A percentile compares a stretch with the other conserved stretches of the same genome.
Evolutionary conservation across 495 filamentous ascomycete genomes (phyloP).

Genomic region (Xylaria intraflava): DNA sequence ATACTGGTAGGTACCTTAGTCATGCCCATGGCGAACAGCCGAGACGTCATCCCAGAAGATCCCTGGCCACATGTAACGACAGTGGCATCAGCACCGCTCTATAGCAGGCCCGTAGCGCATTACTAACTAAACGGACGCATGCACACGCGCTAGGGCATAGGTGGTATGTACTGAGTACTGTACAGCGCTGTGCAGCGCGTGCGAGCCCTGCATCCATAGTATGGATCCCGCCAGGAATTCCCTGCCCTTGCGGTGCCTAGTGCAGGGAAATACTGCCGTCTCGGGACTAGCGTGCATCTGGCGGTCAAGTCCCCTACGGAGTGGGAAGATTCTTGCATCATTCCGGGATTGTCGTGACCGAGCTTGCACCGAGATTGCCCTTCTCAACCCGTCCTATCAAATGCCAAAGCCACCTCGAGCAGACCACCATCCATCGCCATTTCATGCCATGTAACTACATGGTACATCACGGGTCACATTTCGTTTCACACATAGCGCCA

Average conservation of each 20-base stretch:
- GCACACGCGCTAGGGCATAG: no score
- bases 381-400: conserved; percentile 14
- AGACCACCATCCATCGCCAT: conserved; percentile 11
- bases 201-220: conserved; percentile 7
- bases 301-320: conserved; percentile 5
- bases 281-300: conserved; percentile 17
- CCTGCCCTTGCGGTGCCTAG: conserved; percentile 1
- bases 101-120: no score
- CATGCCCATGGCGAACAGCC: no score
- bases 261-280: conserved; percentile 16
- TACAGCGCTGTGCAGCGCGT: no score
- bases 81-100: no score
- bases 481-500: neutral
- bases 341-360: conserved; percentile 19
- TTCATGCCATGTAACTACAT: conserved; percentile 12
- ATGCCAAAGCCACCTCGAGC: conserved; percentile 10
- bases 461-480: conserved; percentile 6
- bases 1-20: no score
- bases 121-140: no score
- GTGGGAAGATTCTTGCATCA: conserved; percentile 9
- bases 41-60: no score
- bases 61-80: no score
- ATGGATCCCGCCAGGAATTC: neutral
- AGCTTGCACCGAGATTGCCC: conserved; percentile 16
- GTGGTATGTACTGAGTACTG: no score